Percentiles rank a stretch among this genome's conserved stretches.
Conservation (phyloP, 306 rosid species). For the Pyrus communis region DNA sequence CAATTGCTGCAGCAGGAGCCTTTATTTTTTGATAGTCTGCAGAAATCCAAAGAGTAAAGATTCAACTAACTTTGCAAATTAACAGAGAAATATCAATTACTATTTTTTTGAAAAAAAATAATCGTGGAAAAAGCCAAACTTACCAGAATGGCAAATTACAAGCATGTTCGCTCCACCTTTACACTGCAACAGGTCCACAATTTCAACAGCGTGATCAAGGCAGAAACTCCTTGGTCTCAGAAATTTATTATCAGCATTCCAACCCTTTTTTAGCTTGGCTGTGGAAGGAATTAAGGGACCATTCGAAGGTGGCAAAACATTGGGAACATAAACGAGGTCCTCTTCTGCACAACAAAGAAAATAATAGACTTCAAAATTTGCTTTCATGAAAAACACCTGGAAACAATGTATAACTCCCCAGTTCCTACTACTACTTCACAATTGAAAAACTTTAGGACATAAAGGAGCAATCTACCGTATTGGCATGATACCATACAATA, state of each 20-base stretch:
- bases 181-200: slow-evolving; percentile 67
- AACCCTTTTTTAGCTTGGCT: slow-evolving; percentile 27
- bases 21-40: slow-evolving; percentile 85
- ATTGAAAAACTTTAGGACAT: background rate
- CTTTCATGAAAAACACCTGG: background rate
- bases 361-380: slow-evolving; percentile 6
- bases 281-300: slow-evolving; percentile 33
- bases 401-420: background rate
- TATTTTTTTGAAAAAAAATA: background rate
- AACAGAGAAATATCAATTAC: background rate
- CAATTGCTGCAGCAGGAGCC: slow-evolving; percentile 78
- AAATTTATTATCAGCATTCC: slow-evolving; percentile 52
- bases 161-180: slow-evolving; percentile 89
- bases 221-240: slow-evolving; percentile 91
- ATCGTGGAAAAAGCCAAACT: background rate
- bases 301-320: slow-evolving; percentile 22
- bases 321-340: slow-evolving; percentile 33
- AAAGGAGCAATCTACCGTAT: background rate
- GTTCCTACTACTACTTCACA: background rate
- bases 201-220: slow-evolving; percentile 80
- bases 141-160: slow-evolving; percentile 97
- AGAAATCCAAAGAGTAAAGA: slow-evolving; percentile 21
- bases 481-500: background rate
- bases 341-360: slow-evolving; percentile 52
- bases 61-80: slow-evolving; percentile 1